Percentiles rank a stretch among this genome's conserved stretches.
These are phyloP conservation scores for Coniferiporia weirii DNA, from an alignment of 1,284 basidiomycete genomes.

Conservation along the genomic window DNA sequence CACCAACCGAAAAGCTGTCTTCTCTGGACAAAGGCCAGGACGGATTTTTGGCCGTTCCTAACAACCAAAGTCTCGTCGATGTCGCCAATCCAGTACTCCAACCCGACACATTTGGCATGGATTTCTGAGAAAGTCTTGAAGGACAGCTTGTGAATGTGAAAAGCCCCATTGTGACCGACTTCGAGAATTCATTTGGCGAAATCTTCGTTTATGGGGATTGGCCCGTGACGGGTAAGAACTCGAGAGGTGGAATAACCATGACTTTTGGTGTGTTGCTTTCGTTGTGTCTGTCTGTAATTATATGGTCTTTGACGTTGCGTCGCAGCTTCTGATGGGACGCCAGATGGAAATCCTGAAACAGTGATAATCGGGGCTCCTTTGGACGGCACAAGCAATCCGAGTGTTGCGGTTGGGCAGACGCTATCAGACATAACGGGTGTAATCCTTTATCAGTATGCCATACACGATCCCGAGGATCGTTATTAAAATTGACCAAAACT, in stretches of 20 bases:
- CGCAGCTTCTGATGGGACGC: constrained; percentile 41
- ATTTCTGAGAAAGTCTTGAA: constrained; percentile 63
- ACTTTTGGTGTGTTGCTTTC: constrained; percentile 34
- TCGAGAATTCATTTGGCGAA: constrained; percentile 50
- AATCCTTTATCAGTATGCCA: constrained; percentile 42
- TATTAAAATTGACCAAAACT: not conserved
- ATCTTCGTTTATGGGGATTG: constrained; percentile 59
- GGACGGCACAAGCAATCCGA: constrained; percentile 51
- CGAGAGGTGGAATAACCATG: constrained; percentile 52
- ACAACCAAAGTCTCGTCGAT: constrained; percentile 47
- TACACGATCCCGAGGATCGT: not conserved
- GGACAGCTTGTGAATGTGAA: constrained; percentile 55
- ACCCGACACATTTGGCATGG: constrained; percentile 49
- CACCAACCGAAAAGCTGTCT: constrained; percentile 47
- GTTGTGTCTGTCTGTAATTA: not conserved
- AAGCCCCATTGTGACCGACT: constrained; percentile 43
- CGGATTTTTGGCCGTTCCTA: constrained; percentile 52
- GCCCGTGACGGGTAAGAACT: constrained; percentile 52
- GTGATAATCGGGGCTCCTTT: constrained; percentile 51
- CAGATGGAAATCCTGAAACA: constrained; percentile 55
- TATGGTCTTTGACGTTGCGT: not conserved
- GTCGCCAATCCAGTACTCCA: constrained; percentile 42
- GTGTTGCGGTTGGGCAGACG: constrained; percentile 41
- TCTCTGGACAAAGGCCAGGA: constrained; percentile 47
- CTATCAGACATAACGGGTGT: constrained; percentile 54